phyloP scores from a whole-genome alignment of 2,329 filamentous ascomycete species.

The Fusarium longipes region DNA sequence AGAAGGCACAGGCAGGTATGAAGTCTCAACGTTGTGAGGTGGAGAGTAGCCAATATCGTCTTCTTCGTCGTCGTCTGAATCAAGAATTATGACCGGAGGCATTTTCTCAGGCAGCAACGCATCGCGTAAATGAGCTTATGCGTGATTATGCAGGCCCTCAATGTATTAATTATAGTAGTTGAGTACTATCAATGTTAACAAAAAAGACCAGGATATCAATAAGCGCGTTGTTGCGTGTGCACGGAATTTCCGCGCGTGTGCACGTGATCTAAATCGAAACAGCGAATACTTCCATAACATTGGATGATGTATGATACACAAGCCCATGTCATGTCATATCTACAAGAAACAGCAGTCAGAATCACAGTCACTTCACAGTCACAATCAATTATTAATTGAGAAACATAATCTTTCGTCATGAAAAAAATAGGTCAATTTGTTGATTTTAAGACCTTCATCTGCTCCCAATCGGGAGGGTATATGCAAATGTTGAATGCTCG shows the following conservation, averaged over 20 bases:
- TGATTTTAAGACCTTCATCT: conserved; percentile 46
- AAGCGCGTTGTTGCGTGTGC: conserved; percentile 34
- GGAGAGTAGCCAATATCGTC: conserved; percentile 47
- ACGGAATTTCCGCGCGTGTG: conserved; percentile 24
- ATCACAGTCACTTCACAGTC: background rate
- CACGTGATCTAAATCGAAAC: conserved; percentile 32
- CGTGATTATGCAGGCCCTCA: background rate
- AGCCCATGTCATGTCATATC: background rate
- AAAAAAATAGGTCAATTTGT: conserved; percentile 47
- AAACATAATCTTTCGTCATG: conserved; percentile 35
- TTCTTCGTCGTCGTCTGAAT: conserved; percentile 57
- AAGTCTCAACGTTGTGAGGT: conserved; percentile 19
- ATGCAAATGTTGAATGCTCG: conserved; percentile 57
- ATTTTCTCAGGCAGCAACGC: conserved; percentile 26
- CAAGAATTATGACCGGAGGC: conserved; percentile 51
- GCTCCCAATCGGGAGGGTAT: conserved; percentile 51
- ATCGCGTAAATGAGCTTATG: conserved; percentile 9
- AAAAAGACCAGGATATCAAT: background rate
- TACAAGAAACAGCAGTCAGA: background rate
- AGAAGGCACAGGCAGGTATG: background rate
- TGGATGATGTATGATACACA: no score
- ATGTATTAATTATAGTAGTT: background rate
- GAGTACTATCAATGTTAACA: conserved; percentile 14
- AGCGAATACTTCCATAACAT: no score
- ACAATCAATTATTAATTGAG: background rate